Evolutionary conservation across 2,329 filamentous ascomycete species (phyloP), one percentile per base, ranked within the genome.

Genomic region (Paracoccidioides brasiliensis): DNA sequence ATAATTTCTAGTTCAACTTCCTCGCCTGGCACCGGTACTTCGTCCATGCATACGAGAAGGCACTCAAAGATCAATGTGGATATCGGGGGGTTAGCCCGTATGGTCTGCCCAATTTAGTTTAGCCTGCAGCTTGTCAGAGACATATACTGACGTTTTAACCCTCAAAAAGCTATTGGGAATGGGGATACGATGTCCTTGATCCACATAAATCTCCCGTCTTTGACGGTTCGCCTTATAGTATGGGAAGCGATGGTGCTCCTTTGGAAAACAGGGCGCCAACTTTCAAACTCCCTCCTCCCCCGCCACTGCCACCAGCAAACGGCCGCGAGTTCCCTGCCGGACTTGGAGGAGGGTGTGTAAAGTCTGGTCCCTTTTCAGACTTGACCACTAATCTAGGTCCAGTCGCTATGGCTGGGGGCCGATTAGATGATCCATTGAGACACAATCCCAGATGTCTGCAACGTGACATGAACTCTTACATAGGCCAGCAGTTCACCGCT

Each of bases 11-110:
- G 44, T 41, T 45, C 30, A 48, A 51, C 28, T 63, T 64, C 44
- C 63, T 73, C 38, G 60, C 65, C 37, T 72, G 70, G 69, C 72
- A 74, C 56, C 67, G 72, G 35, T 69, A 69, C 52, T 71, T 69
- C 57, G 58, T 68, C 40, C 64, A 58, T 38, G 60, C 67, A 10
- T 72, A 70, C 55, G 73, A 74, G 56, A 62, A 66, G 56, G 66
- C 66, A 7, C 64, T 75, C 4, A 64, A 65, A 43, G 62, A 72
- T 4, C 67, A 74, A 58, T 75, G 73, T 51, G 67, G 68, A 30
- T 74, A 73, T 59, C 61, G 59, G 9, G 72, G 71, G 2, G 63
- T 63, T 30, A 48, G 43, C 8, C 53, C 53, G 53, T 54, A 49
- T 32, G 52, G 30, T 33, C n/a, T 14, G 1, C 28, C 12, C 8